Conservation (phyloP, 2,329 filamentous ascomycete species). For the Phyllachora maydis region DNA sequence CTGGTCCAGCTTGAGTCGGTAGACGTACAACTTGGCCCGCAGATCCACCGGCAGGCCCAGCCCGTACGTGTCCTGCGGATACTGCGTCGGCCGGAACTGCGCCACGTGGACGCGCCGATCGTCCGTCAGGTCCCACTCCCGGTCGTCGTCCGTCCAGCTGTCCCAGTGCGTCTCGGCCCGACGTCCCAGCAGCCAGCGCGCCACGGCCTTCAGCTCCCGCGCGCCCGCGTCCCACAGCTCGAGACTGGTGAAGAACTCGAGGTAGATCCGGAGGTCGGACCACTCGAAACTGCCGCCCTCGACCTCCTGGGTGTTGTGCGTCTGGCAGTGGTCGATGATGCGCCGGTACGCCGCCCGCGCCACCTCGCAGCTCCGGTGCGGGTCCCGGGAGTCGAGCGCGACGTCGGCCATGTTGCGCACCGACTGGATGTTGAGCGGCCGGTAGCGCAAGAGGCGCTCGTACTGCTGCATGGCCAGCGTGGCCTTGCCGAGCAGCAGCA, state of each 20-base stretch:
- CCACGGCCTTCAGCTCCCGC: slow-evolving; percentile 45
- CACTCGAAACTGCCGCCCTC: slow-evolving; percentile 31
- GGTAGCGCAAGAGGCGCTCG: slow-evolving; percentile 27
- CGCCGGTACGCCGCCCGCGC: slow-evolving; percentile 26
- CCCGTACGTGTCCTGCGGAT: slow-evolving; percentile 43
- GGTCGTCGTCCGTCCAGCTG: slow-evolving; percentile 46
- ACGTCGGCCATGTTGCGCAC: slow-evolving; percentile 35
- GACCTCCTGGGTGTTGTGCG: slow-evolving; percentile 11
- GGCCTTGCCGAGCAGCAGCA: slow-evolving; percentile 31
- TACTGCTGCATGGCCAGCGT: slow-evolving; percentile 35
- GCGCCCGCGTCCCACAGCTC: slow-evolving; percentile 46
- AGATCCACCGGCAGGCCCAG: slow-evolving; percentile 59
- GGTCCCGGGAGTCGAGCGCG: slow-evolving; percentile 27
- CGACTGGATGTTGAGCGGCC: slow-evolving; percentile 30
- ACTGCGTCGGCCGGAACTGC: slow-evolving; percentile 34
- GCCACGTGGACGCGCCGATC: slow-evolving; percentile 41
- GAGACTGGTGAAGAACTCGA: slow-evolving; percentile 54
- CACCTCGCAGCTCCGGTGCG: slow-evolving; percentile 15
- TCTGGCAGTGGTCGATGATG: slow-evolving; percentile 21
- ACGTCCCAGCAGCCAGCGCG: slow-evolving; percentile 68
- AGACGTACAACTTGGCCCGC: slow-evolving; percentile 64
- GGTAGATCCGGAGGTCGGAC: slow-evolving; percentile 71
- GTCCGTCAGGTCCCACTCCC: slow-evolving; percentile 71
- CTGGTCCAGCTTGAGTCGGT: slow-evolving; percentile 51
- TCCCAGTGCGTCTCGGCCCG: slow-evolving; percentile 63